phyloP scores from a whole-genome alignment of 2,329 filamentous ascomycete species.

The Epichloe aotearoae region DNA sequence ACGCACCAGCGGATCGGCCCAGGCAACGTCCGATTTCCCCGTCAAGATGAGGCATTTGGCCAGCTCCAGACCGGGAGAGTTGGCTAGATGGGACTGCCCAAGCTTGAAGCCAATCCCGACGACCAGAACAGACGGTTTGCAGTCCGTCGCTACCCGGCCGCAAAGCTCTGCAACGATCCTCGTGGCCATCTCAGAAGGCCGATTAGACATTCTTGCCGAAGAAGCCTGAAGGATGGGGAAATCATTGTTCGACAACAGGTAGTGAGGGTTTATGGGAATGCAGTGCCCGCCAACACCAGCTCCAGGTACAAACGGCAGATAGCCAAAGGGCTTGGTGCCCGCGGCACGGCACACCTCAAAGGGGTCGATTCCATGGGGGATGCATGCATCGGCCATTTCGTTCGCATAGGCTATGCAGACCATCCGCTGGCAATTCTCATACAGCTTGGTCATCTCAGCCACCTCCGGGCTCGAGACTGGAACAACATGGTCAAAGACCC shows the following conservation, averaged over 20 bases:
- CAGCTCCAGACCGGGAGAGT: conserved; percentile 33
- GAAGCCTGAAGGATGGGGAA: conserved; percentile 33
- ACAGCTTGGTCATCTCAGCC: conserved; percentile 45
- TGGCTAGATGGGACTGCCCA: conserved; percentile 32
- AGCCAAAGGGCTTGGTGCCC: conserved; percentile 39
- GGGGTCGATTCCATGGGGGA: conserved; percentile 30
- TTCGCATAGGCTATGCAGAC: conserved; percentile 41
- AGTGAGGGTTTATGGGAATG: conserved; percentile 42
- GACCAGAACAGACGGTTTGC: conserved; percentile 24
- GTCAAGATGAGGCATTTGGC: conserved; percentile 23
- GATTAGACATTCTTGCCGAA: conserved; percentile 28
- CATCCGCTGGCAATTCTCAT: conserved; percentile 45
- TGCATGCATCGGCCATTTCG: conserved; percentile 42
- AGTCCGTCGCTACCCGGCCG: background rate
- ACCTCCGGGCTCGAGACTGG: conserved; percentile 38
- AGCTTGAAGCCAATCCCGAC: conserved; percentile 38
- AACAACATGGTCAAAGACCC: conserved; percentile 34
- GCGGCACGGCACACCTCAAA: conserved; percentile 37
- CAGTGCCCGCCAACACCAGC: conserved; percentile 42
- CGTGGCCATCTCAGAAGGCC: conserved; percentile 27
- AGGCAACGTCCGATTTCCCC: conserved; percentile 26
- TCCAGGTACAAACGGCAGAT: conserved; percentile 31
- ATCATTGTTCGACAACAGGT: conserved; percentile 32
- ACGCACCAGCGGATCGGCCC: conserved; percentile 30
- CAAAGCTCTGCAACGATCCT: conserved; percentile 21